Evolutionary conservation across 352 stramenopile species (phyloP), one percentile per base, ranked within the genome.

Genomic region (Globisporangium mamillatum): DNA sequence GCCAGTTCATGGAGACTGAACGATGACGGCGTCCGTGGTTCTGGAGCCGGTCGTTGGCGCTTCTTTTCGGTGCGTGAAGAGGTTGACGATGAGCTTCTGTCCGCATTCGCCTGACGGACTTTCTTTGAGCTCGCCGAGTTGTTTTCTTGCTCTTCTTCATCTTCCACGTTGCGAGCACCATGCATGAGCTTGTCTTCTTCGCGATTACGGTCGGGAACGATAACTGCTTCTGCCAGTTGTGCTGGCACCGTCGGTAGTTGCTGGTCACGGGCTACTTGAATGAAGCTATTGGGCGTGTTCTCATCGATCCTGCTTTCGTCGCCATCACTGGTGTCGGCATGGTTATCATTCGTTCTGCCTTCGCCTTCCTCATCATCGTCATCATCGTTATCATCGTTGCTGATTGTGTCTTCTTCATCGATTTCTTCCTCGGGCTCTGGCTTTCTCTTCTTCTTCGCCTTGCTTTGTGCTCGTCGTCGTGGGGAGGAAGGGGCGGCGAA

Each of bases 1-100:
- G 63, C 63, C 4, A 68, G n/a, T 3, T 68, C 63, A 14, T 68
- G 63, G 5, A 68, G 53, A 56, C 53, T 62, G 53, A 61, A 68
- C 0, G 53, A 20, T 18, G 62, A 34, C 6, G 50, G 27, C 6
- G 50, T 52, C n/a, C 9, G 20, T 48, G 56, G 18, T 36, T 32
- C 41, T 2, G 16, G 41, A 50, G 16, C 1, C 16, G 41, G 5
- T 50, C 41, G 41, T 9, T 61, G 56, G 4, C n/a, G 29, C 29
- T 61, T 61, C 56, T 61, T 61, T 20, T 61, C 56, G 9, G 20
- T 1, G 20, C 56, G 56, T 48, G 56, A 54, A 24, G 18, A n/a
- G 9, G 34, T 50, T 18, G 38, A 8, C 22, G 58, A 18, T 5
- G 34, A 16, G 32, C 2, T 32, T 50, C 22, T 50, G 1, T 7